Evolutionary conservation across 768 basidiomycete species (phyloP), one percentile per base, ranked within the genome.

Genomic region (Lactifluus subvellereus): DNA sequence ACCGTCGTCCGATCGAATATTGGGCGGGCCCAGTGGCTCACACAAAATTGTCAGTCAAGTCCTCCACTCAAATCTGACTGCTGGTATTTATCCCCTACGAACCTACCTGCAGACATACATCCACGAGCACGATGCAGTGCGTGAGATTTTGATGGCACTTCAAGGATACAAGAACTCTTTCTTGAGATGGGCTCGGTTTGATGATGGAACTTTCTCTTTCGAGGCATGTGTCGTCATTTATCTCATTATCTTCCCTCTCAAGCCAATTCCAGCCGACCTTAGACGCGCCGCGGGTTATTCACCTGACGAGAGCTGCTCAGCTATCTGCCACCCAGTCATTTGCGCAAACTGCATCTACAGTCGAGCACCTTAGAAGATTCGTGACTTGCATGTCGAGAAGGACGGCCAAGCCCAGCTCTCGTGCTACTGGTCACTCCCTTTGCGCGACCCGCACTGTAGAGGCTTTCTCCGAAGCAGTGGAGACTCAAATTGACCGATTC

Each of bases 401-500:
- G 72, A 74, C 65, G 16, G 49, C 54, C 38, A 48, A 57, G 66
- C 68, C 37, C 69, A 70, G 37, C 57, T 66, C 50, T 55, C 64
- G 40, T 59, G 53, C 52, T 63, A 16, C 56, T 38, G 38, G 62
- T 55, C 58, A 64, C 40, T 53, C 53, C 52, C 51, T 42, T 59
- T 64, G 70, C 62, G 68, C 67, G 10, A 83, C 84, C 10, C 81
- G 80, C 37, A 91, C 88, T 0, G 73, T 89, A n/a, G 89, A 93
- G 71, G 91, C 91, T 0, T 91, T 91, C 70, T 83, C 87, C 1
- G 89, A 91, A 59, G 89, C 89, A 0, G 74, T 92, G 51, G 83
- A 84, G 62, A 67, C 75, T 22, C 83, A 88, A 59, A 74, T 91
- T 4, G 79, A 77, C 22, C 65, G 65, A 4, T 83, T 93, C 64